A percentile compares a stretch with the other conserved stretches of the same genome.
Evolutionary conservation across 805 yeast species (phyloP).

Genomic region (Teunomyces barrocoloradensis): DNA sequence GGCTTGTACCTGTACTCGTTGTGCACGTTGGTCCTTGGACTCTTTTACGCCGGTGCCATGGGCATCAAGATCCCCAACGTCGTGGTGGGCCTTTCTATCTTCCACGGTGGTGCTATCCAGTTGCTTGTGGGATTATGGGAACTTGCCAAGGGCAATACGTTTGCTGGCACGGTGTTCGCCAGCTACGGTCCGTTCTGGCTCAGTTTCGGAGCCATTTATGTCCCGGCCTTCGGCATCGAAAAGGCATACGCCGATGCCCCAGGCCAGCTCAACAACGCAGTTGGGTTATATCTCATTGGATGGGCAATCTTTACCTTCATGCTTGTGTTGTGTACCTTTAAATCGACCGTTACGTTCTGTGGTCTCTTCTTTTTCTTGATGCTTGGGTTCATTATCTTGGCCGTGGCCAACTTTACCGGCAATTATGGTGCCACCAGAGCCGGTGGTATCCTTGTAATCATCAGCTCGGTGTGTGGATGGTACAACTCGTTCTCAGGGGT

Average conservation of each 20-base stretch:
- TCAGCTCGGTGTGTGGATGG: conserved; percentile 25
- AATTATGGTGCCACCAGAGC: conserved; percentile 13
- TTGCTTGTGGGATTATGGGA: conserved; percentile 53
- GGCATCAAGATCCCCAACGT: conserved; percentile 43
- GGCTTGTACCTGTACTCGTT: conserved; percentile 51
- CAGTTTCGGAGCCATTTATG: conserved; percentile 45
- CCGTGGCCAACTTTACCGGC: conserved; percentile 51
- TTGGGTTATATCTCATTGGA: conserved; percentile 59
- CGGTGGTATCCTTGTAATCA: conserved; percentile 24
- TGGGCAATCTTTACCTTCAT: conserved; percentile 66
- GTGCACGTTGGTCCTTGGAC: conserved; percentile 47
- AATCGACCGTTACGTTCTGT: conserved; percentile 49
- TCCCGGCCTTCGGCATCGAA: conserved; percentile 56
- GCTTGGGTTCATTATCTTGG: conserved; percentile 50
- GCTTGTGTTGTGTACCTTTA: conserved; percentile 53
- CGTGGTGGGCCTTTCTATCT: conserved; percentile 45
- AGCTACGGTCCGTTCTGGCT: conserved; percentile 59
- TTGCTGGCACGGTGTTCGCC: conserved; percentile 53
- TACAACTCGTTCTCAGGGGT: conserved; percentile 27
- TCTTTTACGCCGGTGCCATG: conserved; percentile 45
- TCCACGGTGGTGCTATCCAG: conserved; percentile 51
- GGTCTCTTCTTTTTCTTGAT: conserved; percentile 52
- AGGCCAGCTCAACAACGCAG: conserved; percentile 45
- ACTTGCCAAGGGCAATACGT: conserved; percentile 49
- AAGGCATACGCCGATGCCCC: conserved; percentile 43